These are phyloP conservation scores for Xylariales sp. DNA, from an alignment of 2,329 filamentous ascomycete species.

Conservation along the genomic window DNA sequence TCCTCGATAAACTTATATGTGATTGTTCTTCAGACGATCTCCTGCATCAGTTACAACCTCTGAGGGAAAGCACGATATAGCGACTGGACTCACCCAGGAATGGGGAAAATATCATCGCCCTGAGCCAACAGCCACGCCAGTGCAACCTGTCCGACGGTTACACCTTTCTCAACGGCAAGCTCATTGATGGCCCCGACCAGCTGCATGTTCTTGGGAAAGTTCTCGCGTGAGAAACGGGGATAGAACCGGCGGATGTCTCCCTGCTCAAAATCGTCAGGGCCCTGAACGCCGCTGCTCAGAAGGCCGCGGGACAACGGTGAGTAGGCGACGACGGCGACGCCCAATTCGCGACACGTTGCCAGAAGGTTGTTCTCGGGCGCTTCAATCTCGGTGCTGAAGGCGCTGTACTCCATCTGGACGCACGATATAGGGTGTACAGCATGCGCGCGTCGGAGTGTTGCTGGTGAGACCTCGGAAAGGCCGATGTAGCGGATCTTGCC, in stretches of 20 bases:
- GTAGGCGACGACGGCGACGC: conserved; percentile 53
- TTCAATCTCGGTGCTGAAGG: conserved; percentile 44
- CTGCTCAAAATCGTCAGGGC: conserved; percentile 39
- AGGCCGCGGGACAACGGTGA: conserved; percentile 57
- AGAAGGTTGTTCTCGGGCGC: conserved; percentile 41
- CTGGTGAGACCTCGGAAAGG: conserved; percentile 53
- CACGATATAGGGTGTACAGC: conserved; percentile 43
- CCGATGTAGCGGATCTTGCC: conserved; percentile 56
- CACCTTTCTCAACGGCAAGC: conserved; percentile 48
- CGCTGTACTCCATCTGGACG: conserved; percentile 50
- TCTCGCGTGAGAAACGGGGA: conserved; percentile 48
- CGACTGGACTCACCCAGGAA: conserved; percentile 31
- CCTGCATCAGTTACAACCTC: neutral
- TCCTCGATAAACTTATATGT: conserved; percentile 42
- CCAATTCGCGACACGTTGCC: conserved; percentile 51
- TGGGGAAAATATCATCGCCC: conserved; percentile 57
- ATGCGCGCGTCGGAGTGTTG: conserved; percentile 50
- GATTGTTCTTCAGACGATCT: conserved; percentile 29
- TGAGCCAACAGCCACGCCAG: conserved; percentile 62
- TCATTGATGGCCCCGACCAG: conserved; percentile 44
- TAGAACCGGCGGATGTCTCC: conserved; percentile 41
- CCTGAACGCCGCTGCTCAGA: conserved; percentile 45
- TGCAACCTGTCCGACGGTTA: conserved; percentile 52
- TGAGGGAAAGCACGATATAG: neutral
- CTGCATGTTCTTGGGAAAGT: conserved; percentile 51